These are phyloP conservation scores for Decorospora gaudefroyi DNA, from an alignment of 2,329 filamentous ascomycete species.

Conservation along the genomic window DNA sequence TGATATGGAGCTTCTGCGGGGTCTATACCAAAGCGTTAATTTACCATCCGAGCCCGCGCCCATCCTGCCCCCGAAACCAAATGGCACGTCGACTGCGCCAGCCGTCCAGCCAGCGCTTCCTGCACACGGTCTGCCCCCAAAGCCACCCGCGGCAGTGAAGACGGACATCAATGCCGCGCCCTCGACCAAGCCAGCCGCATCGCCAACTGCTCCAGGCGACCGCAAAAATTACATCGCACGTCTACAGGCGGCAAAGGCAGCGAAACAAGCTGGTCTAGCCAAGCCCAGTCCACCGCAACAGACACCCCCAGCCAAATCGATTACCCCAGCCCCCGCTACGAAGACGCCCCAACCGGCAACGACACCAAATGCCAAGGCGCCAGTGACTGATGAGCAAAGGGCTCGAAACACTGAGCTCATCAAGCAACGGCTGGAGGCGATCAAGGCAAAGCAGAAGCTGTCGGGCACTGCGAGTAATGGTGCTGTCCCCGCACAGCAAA, in stretches of 20 bases:
- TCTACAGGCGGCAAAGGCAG: constrained; percentile 73
- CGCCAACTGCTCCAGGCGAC: constrained; percentile 56
- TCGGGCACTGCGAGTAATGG: constrained; percentile 12
- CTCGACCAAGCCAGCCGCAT: constrained; percentile 18
- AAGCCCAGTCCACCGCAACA: constrained; percentile 31
- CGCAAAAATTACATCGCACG: constrained; percentile 77
- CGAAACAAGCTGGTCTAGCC: constrained; percentile 40
- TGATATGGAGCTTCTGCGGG: constrained; percentile 33
- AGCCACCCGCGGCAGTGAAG: constrained; percentile 26
- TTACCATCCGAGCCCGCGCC: constrained; percentile 36
- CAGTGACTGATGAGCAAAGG: constrained; percentile 49
- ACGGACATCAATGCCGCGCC: constrained; percentile 22
- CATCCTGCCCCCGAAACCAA: constrained; percentile 28
- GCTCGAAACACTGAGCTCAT: constrained; percentile 74
- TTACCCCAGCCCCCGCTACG: constrained; percentile 13
- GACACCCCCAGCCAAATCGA: constrained; percentile 20
- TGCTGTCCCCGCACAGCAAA: constrained; percentile 4
- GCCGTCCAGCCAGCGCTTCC: constrained; percentile 12
- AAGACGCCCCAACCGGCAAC: constrained; percentile 20
- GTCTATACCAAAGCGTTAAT: constrained; percentile 35
- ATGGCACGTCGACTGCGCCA: constrained; percentile 10
- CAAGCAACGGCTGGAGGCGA: constrained; percentile 77
- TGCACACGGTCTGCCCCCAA: constrained; percentile 10
- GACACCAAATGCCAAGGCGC: constrained; percentile 23
- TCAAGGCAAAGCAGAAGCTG: constrained; percentile 34